Base-by-base conservation (phyloP, 768 basidiomycete species). In the Amanita exitialis region DNA sequence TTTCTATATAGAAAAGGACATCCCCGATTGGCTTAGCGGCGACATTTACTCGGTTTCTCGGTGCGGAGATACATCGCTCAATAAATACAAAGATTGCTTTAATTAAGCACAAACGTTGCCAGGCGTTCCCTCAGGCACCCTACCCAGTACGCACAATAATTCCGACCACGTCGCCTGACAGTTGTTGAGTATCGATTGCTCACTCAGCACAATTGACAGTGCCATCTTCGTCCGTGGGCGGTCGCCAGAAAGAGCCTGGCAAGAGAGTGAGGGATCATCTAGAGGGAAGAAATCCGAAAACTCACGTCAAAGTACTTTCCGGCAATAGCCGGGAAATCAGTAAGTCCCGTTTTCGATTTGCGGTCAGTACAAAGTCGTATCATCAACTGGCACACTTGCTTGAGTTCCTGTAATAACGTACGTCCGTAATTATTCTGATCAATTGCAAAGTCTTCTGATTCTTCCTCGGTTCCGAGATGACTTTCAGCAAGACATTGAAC, bases 151-250 rank as follows among this genome's bases (percentile, higher is more conserved):
- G 34, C n/a, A 4, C 12, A n/a, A 38, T 23, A 15, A 41, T 7
- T 61, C 67, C 15, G 53, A 63, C 81, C 76, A 82, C 27, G 61
- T 56, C 38, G 69, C 65, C 43, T 65, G 61, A 55, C 80, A 80
- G 52, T 73, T 72, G 50, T 80, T 72, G 53, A 82, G 63, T 35
- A 83, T 64, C 3, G 80, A 78, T 30, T 64, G 58, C 54, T 82
- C 80, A 4, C 68, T 68, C 55, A 80, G 64, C 39, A 72, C 70
- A 46, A 79, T 54, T 6, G 67, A 63, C 30, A 82, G 54, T 15
- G 74, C 78, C 39, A 71, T 53, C 50, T 67, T 67, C 20, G 77
- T 76, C 18, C 74, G 71, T 10, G 49, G 53, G 64, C 66, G 66
- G 27, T 58, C 54, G 2, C 54, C 56, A 18, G 72, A 66, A 37